phyloP scores from a whole-genome alignment of 2,329 filamentous ascomycete genomes.

The Pseudogymnoascus sp. region DNA sequence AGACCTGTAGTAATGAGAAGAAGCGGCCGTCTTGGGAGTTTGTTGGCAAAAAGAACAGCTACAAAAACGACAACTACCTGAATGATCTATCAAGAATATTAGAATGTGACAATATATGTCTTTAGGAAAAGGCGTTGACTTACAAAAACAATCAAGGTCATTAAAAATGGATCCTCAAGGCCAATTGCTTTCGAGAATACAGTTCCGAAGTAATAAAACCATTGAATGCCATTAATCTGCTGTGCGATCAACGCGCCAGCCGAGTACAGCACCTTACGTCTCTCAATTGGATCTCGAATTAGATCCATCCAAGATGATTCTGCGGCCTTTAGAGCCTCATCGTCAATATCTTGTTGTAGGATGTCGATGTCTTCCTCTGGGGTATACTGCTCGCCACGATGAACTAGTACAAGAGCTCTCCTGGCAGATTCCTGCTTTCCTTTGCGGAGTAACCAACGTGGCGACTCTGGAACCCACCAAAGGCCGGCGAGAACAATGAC shows the following conservation, averaged over 20 bases:
- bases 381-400: constrained; percentile 28
- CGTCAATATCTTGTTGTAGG: constrained; percentile 12
- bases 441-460: constrained; percentile 28
- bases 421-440: constrained; percentile 24
- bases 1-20: constrained; percentile 32
- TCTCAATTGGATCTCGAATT: constrained; percentile 36
- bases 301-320: constrained; percentile 33
- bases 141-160: constrained; percentile 20
- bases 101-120: not conserved
- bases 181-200: constrained; percentile 37
- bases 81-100: constrained; percentile 25
- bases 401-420: constrained; percentile 28
- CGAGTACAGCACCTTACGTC: constrained; percentile 38
- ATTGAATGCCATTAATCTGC: constrained; percentile 42
- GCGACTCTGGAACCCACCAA: constrained; percentile 23
- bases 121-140: not conserved
- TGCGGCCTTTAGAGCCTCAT: constrained; percentile 18
- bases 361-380: constrained; percentile 22
- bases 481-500: constrained; percentile 20
- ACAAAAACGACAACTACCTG: constrained; percentile 35
- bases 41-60: constrained; percentile 34
- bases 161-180: constrained; percentile 27
- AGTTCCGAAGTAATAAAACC: constrained; percentile 37
- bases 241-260: constrained; percentile 38
- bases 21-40: constrained; percentile 31